Evolutionary conservation across 768 basidiomycete genomes (phyloP).

Genomic region (Rhizopogon rudus): DNA sequence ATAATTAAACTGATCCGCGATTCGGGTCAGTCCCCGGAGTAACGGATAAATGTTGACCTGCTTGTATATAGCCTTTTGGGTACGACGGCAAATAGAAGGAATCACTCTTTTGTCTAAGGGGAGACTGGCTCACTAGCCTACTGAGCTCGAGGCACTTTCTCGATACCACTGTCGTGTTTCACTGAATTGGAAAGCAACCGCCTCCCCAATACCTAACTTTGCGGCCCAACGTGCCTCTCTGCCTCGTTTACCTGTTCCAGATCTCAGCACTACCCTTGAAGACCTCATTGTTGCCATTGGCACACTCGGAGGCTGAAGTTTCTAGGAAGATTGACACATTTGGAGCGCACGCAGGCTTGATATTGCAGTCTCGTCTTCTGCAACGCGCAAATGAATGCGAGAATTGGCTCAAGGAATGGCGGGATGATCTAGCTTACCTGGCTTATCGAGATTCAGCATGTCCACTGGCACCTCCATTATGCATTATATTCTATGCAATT

Average conservation of each 20-base stretch:
- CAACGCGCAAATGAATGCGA: constrained; percentile 46
- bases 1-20: too few species aligned
- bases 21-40: too few species aligned
- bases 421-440: constrained; percentile 83
- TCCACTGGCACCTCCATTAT: background rate
- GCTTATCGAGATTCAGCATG: constrained; percentile 81
- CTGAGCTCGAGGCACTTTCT: constrained; percentile 1
- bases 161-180: constrained; percentile 32
- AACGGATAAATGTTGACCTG: too few species aligned
- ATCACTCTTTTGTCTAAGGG: too few species aligned
- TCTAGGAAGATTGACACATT: constrained; percentile 67
- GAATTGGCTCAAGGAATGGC: constrained; percentile 94
- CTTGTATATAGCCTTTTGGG: too few species aligned
- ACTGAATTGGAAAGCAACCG: constrained; percentile 64
- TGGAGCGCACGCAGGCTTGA: constrained; percentile 30
- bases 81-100: too few species aligned
- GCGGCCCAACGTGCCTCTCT: constrained; percentile 52
- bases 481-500: background rate
- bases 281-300: constrained; percentile 67
- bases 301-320: constrained; percentile 52
- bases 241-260: constrained; percentile 71
- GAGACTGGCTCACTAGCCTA: background rate
- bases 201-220: constrained; percentile 65
- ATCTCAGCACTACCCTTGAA: constrained; percentile 63
- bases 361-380: constrained; percentile 63